Conservation (phyloP, 2,329 filamentous ascomycete species). For the Stemphylium lycopersici region DNA sequence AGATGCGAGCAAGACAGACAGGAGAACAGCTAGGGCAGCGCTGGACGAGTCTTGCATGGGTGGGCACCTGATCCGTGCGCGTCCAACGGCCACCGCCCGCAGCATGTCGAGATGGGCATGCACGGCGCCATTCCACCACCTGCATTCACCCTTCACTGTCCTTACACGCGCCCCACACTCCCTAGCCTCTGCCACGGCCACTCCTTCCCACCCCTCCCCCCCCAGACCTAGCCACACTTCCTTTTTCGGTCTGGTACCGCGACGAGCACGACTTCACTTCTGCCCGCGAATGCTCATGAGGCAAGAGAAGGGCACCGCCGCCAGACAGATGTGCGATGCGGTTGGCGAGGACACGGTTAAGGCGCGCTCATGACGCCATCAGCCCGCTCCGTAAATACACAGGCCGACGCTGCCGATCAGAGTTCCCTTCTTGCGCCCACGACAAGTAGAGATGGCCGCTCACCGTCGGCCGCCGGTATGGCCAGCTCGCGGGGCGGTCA, state of each 20-base stretch:
- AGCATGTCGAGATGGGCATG: slow-evolving; percentile 12
- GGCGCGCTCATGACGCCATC: slow-evolving; percentile 52
- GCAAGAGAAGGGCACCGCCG: slow-evolving; percentile 38
- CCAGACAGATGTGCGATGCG: slow-evolving; percentile 45
- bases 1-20: not conserved
- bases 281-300: slow-evolving; percentile 41
- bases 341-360: slow-evolving; percentile 45
- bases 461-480: slow-evolving; percentile 60
- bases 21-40: too few relatives aligned
- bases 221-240: slow-evolving; percentile 21
- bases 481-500: slow-evolving; percentile 67
- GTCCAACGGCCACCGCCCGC: slow-evolving; percentile 11
- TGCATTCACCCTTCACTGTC: slow-evolving; percentile 7
- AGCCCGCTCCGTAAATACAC: slow-evolving; percentile 49
- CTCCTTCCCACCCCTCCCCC: slow-evolving; percentile 6
- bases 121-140: slow-evolving; percentile 5
- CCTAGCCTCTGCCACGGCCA: slow-evolving; percentile 16
- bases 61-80: slow-evolving; percentile 10
- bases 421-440: slow-evolving; percentile 53
- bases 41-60: slow-evolving; percentile 2
- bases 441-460: slow-evolving; percentile 59
- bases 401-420: slow-evolving; percentile 45
- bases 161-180: slow-evolving; percentile 18
- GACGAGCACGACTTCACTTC: slow-evolving; percentile 20
- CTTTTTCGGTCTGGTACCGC: slow-evolving; percentile 19